Evolutionary conservation across 345 rosid species (phyloP).

Genomic region (Raphanus raphanistrum): DNA sequence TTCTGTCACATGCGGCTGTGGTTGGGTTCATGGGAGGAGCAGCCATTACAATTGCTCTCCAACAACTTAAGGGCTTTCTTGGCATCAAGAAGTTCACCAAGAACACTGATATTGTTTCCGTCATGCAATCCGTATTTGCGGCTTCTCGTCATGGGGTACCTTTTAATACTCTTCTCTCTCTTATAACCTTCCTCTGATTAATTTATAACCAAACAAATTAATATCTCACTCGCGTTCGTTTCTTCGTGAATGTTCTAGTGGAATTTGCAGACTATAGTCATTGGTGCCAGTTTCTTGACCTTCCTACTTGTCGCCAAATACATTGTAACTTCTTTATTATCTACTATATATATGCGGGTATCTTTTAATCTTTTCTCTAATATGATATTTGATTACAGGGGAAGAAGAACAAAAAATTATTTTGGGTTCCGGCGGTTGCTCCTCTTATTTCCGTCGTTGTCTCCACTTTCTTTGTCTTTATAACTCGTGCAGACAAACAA

Average conservation of each 20-base stretch:
- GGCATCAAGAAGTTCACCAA: constrained; percentile 73
- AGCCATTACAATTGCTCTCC: constrained; percentile 86
- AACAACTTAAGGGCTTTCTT: constrained; percentile 91
- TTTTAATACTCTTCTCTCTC: background rate
- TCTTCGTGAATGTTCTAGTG: constrained; percentile 53
- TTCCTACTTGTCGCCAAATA: constrained; percentile 69
- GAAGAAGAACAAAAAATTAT: constrained; percentile 68
- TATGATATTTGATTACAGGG: constrained; percentile 49
- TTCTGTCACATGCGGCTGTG: constrained; percentile 90
- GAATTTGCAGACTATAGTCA: constrained; percentile 90
- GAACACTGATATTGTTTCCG: constrained; percentile 61
- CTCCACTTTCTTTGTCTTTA: constrained; percentile 77
- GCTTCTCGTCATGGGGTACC: constrained; percentile 37
- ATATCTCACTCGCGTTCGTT: background rate
- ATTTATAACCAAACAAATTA: background rate
- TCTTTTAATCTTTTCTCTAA: constrained; percentile 15
- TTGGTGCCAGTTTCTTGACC: constrained; percentile 66
- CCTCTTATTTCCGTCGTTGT: constrained; percentile 77
- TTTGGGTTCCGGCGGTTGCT: constrained; percentile 94
- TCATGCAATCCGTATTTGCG: constrained; percentile 35
- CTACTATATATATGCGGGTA: background rate
- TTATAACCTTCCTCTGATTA: background rate
- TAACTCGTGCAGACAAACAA: constrained; percentile 81
- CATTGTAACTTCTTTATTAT: constrained; percentile 50
- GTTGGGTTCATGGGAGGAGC: constrained; percentile 99